Conservation (phyloP, 257 asterid species). For the Scutellaria minor region DNA sequence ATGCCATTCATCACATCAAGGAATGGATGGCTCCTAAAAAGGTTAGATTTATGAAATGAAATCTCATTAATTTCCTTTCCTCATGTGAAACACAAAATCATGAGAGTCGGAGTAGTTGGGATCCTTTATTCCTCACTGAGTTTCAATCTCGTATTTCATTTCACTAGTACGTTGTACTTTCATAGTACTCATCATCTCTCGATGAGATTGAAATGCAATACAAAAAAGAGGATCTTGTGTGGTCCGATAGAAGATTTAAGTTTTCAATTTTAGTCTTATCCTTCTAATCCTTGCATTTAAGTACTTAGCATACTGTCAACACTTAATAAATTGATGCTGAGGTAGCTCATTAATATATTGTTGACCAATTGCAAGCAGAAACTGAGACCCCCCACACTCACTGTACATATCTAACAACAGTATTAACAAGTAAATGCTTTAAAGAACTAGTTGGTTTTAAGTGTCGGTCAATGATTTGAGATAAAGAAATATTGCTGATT, state of each 20-base stretch:
- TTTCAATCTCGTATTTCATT: conserved; percentile 3
- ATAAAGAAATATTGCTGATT: not conserved
- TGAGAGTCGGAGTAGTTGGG: not conserved
- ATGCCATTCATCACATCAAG: conserved; percentile 54
- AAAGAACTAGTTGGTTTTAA: not conserved
- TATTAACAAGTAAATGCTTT: not conserved
- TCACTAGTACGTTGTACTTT: not conserved
- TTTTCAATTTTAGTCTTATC: not conserved
- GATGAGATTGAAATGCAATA: not conserved
- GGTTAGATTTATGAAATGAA: conserved; percentile 43
- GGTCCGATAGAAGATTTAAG: not conserved
- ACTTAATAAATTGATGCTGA: not conserved
- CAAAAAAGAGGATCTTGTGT: not conserved
- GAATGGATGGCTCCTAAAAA: conserved; percentile 87
- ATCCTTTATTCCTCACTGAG: too few species aligned
- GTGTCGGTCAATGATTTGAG: not conserved
- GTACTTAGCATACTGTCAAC: not conserved
- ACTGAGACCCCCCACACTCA: not conserved
- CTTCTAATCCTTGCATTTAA: not conserved
- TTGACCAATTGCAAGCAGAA: not conserved
- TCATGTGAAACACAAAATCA: not conserved
- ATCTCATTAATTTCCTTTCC: conserved; percentile 3
- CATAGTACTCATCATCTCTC: not conserved
- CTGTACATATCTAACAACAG: not conserved
- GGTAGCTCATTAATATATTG: not conserved